Evolutionary conservation across 345 rosid genomes (phyloP).

Genomic region (Nasturtium officinale): DNA sequence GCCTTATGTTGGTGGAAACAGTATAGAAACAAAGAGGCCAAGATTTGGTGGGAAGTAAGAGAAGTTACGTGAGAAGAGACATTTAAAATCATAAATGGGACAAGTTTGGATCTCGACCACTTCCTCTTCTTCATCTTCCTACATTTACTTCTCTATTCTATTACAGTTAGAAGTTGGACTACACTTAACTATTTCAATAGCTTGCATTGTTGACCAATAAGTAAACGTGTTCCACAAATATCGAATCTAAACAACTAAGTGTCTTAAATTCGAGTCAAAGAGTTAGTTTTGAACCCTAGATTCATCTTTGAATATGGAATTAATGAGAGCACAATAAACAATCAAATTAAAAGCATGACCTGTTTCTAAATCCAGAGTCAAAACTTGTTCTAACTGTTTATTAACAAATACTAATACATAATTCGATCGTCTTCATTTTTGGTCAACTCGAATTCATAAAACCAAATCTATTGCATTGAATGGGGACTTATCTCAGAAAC

Average conservation of each 20-base stretch:
- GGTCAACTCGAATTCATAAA: slow-evolving; percentile 4
- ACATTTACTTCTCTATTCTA: slow-evolving; percentile 46
- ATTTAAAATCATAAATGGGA: slow-evolving; percentile 33
- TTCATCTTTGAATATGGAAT: slow-evolving; percentile 22
- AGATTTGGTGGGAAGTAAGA: slow-evolving; percentile 39
- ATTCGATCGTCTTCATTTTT: not conserved
- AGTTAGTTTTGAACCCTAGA: slow-evolving; percentile 25
- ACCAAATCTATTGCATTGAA: slow-evolving; percentile 9
- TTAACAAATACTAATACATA: slow-evolving; percentile 26
- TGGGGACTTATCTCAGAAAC: slow-evolving; percentile 18
- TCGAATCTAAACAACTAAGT: slow-evolving; percentile 12
- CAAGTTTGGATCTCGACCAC: slow-evolving; percentile 31
- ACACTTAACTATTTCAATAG: slow-evolving; percentile 33
- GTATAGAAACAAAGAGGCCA: slow-evolving; percentile 30
- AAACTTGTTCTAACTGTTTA: slow-evolving; percentile 42
- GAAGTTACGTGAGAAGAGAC: slow-evolving; percentile 12
- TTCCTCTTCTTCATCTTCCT: slow-evolving; percentile 29
- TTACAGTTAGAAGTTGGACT: slow-evolving; percentile 44
- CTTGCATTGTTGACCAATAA: slow-evolving; percentile 42
- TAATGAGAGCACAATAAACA: slow-evolving; percentile 22
- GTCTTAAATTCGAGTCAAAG: slow-evolving; percentile 35
- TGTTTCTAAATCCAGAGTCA: slow-evolving; percentile 25
- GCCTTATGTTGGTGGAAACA: slow-evolving; percentile 30
- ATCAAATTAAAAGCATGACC: slow-evolving; percentile 8
- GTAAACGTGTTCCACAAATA: slow-evolving; percentile 34